phyloP scores from a whole-genome alignment of 306 rosid species.

The Pachyrhizus erosus region DNA sequence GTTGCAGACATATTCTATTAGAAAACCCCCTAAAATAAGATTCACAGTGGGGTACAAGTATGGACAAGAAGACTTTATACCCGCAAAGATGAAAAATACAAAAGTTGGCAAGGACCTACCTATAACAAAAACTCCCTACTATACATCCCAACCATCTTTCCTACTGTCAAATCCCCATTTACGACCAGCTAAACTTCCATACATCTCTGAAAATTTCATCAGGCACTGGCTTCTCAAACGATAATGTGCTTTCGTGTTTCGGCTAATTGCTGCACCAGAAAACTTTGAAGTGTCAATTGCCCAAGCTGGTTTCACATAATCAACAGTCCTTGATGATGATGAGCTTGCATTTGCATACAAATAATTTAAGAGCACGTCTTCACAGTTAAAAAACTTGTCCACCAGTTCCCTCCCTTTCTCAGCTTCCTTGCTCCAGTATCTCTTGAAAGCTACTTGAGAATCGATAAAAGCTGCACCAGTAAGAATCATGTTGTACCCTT shows the following conservation, averaged over 20 bases:
- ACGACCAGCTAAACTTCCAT: conserved; percentile 68
- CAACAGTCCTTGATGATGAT: conserved; percentile 70
- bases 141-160: conserved; percentile 96
- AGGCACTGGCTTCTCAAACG: conserved; percentile 75
- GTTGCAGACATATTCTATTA: conserved; percentile 56
- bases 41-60: conserved; percentile 58
- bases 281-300: conserved; percentile 94
- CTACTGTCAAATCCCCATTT: conserved; percentile 78
- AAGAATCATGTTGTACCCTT: conserved; percentile 96
- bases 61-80: conserved; percentile 45
- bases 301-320: conserved; percentile 96
- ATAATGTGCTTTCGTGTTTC: conserved; percentile 81
- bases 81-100: conserved; percentile 43
- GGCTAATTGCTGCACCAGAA: conserved; percentile 92
- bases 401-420: conserved; percentile 78
- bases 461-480: conserved; percentile 98
- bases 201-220: conserved; percentile 69
- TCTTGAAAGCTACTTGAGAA: conserved; percentile 70
- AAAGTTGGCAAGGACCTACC: conserved; percentile 45
- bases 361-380: conserved; percentile 86
- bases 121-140: conserved; percentile 45
- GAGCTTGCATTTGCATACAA: conserved; percentile 92
- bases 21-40: conserved; percentile 54
- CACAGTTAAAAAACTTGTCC: conserved; percentile 79
- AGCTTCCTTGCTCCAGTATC: conserved; percentile 85